Evolutionary conservation across 768 basidiomycete genomes (phyloP), one percentile per base, ranked within the genome.

Genomic region (Pleurotus djamor): DNA sequence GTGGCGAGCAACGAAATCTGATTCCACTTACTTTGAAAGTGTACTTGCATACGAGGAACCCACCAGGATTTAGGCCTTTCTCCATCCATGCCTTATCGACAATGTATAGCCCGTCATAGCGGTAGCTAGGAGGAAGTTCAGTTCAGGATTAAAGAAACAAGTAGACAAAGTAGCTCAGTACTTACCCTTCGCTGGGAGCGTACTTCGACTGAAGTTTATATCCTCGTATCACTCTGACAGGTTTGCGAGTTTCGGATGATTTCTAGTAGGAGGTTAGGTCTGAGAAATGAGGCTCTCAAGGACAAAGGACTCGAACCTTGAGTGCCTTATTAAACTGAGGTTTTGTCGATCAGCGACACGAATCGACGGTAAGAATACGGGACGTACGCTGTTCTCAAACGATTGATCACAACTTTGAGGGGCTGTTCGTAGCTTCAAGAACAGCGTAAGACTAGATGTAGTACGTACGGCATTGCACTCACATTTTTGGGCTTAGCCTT

Each of bases 51-150:
- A 97, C 92, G 37, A 86, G 75, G 68, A 82, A 88, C 1, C 91
- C 90, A 41, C 84, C 77, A 0, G 78, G 69, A 64, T 89, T 88
- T 44, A 88, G 67, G 0, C 94, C 94, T 60, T 74, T 76, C 62
- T 88, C 91, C 70, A 81, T 80, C 91, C 90, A 93, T 4, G 85
- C 87, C 77, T 86, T 86, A 71, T 89, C 89, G 13, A 94, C 89
- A 1, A 67, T 74, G 68, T 96, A 97, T 9, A 97, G 77, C 1
- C 95, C 95, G 65, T 96, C 94, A 67, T 97, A 97, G 7, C 94
- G 86, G 68, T 95, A 97, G 28, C 91, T 91, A 56, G 5, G 16
- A 37, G 44, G 37, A 3, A 52, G 44, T 28, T 59, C 21, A 28
- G 47, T 34, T 50, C 4, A 57, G 37, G 17, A 37, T 21, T 37